Conservation (phyloP, 768 basidiomycete species). For the Mycena floridula region DNA sequence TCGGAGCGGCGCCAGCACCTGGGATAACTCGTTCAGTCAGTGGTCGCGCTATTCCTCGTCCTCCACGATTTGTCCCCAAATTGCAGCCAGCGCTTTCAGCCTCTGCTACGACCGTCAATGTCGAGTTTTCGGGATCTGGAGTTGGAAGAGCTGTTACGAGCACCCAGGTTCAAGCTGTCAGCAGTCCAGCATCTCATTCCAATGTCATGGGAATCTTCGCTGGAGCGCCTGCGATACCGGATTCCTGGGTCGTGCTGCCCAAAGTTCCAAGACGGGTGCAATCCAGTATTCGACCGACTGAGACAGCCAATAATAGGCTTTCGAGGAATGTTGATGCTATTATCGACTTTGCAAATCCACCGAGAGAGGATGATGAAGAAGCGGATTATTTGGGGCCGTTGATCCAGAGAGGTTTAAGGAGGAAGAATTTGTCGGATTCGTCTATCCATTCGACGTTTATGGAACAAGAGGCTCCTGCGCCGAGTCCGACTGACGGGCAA, state of each 20-base stretch:
- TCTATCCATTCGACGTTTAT: conserved; percentile 86
- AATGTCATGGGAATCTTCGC: conserved; percentile 88
- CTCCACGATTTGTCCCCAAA: conserved; percentile 63
- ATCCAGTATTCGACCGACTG: conserved; percentile 20
- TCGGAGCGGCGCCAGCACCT: conserved; percentile 31
- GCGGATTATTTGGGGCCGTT: conserved; percentile 44
- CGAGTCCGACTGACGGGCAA: conserved; percentile 9
- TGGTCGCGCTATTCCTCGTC: conserved; percentile 16
- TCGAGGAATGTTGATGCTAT: conserved; percentile 77
- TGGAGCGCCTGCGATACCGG: conserved; percentile 63
- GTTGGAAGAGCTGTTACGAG: conserved; percentile 50
- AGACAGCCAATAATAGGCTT: conserved; percentile 24
- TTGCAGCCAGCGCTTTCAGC: conserved; percentile 80
- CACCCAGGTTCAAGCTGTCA: conserved; percentile 11
- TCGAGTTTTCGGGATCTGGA: conserved; percentile 83
- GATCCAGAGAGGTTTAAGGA: conserved; percentile 59
- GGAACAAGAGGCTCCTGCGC: conserved; percentile 25
- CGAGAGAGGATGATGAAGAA: conserved; percentile 29
- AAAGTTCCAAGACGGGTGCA: conserved; percentile 22
- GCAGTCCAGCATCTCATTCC: background rate
- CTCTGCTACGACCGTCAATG: conserved; percentile 88
- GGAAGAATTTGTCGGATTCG: conserved; percentile 85
- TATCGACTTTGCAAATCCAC: conserved; percentile 44
- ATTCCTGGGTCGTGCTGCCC: conserved; percentile 73
- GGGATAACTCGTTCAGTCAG: conserved; percentile 17